Evolutionary conservation across 306 rosid species (phyloP).

Genomic region (Carpinus fangiana): DNA sequence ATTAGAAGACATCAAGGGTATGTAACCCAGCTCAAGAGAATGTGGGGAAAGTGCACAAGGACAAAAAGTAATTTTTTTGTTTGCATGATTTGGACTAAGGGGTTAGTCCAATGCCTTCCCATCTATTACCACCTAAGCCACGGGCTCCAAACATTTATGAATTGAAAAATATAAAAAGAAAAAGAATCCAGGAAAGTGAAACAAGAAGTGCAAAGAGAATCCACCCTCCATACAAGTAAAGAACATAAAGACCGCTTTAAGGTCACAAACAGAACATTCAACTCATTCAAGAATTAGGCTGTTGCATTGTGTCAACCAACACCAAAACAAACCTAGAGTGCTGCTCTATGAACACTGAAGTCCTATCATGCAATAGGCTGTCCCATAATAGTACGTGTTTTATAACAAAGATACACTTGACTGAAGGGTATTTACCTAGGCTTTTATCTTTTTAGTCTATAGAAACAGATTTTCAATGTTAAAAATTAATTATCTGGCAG

Average conservation of each 20-base stretch:
- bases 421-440: neutral
- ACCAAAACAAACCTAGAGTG: neutral
- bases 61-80: neutral
- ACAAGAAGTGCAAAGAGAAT: neutral
- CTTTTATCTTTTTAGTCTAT: neutral
- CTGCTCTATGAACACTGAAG: neutral
- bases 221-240: neutral
- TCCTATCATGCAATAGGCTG: neutral
- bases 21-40: no score
- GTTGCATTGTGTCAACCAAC: neutral
- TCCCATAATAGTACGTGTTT: neutral
- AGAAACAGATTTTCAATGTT: neutral
- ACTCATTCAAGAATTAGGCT: neutral
- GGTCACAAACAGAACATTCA: neutral
- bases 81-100: neutral
- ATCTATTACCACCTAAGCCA: neutral
- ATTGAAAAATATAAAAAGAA: neutral
- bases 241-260: neutral
- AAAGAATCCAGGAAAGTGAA: neutral
- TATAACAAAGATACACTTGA: neutral
- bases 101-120: neutral
- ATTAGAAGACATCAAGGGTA: no score
- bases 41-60: neutral
- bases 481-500: neutral
- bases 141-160: neutral